Base-by-base conservation (phyloP, 2,329 filamentous ascomycete genomes). In the Huntiella bhutanensis region DNA sequence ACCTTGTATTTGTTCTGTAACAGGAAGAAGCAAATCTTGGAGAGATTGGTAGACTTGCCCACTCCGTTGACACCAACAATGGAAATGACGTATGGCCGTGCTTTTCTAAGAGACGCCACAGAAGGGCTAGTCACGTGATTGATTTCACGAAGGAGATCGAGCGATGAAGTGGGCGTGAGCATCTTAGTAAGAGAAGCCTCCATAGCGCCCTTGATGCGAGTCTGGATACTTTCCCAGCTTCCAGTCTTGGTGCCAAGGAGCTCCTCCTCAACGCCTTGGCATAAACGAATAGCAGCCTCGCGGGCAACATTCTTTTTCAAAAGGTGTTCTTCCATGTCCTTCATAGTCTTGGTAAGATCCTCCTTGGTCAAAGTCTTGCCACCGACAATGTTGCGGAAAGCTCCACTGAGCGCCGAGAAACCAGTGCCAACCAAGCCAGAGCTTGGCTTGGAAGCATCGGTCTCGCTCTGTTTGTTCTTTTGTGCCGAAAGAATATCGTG, bases 1-100 rank as follows among this genome's bases (percentile, higher is more conserved):
- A 98, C 86, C 57, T 82, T 82, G 68, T 94, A 92, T 60, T 92
- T 87, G 68, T 98, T 98, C 62, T 98, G 88, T 32, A 98, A 70
- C 34, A 98, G 70, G 66, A 98, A 98, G 65, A 91, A 98, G 62
- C 87, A 93, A 54, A 98, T 94, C 63, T 98, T 98, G 61, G 84
- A 88, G 34, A 98, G 70, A 59, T 95, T 96, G 45, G 91, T 98
- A 12, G 87, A 95, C 66, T 98, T 98, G 58, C 91, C 91, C 34
- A 98, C 91, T 46, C 91, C 91, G 60, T 98, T 98, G 59, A 98
- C 91, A 51, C 91, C 91, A 38, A 98, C 91, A 51, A 98, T 94
- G 48, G 86, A 95, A 59, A 98, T 92, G 56, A 96, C 88, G 59
- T 96, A 98, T 38, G 91, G 91, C 3, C 91, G 80, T 15, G 72